Evolutionary conservation across 192 early-diverging fungal species (phyloP).

Genomic region (Nowakowskiella sp.): DNA sequence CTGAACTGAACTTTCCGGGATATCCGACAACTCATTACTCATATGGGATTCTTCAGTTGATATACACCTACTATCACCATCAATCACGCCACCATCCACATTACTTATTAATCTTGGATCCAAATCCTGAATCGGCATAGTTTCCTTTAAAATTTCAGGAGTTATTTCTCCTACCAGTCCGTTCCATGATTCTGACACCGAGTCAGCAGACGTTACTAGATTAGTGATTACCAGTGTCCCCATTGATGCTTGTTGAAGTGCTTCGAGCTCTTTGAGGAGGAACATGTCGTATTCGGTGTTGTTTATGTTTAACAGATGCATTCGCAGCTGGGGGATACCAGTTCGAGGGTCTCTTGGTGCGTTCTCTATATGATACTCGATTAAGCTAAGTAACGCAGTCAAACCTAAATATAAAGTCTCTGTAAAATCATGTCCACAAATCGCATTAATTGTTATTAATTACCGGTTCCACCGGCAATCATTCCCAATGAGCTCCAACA

Average conservation of each 20-base stretch:
- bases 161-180: conserved; percentile 11
- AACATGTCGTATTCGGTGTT: conserved; percentile 23
- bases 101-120: too few relatives aligned
- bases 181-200: neutral
- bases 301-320: conserved; percentile 12
- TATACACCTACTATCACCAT: too few relatives aligned
- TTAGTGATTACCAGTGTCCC: conserved; percentile 10
- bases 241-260: conserved; percentile 1
- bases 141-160: conserved; percentile 10
- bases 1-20: too few relatives aligned
- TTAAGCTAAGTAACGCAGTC: conserved; percentile 17
- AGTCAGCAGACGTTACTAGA: neutral
- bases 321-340: conserved; percentile 2
- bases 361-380: conserved; percentile 28
- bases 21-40: too few relatives aligned
- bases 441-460: too few relatives aligned
- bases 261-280: conserved; percentile 12
- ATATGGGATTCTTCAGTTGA: too few relatives aligned
- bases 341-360: conserved; percentile 14
- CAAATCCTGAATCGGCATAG: too few relatives aligned
- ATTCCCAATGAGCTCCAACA: conserved; percentile 23
- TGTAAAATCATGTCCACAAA: conserved; percentile 1
- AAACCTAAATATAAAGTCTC: conserved; percentile 11
- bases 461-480: conserved; percentile 30
- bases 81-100: too few relatives aligned